Conservation (phyloP, 345 rosid genomes). For the Bruguiera sexangula region DNA sequence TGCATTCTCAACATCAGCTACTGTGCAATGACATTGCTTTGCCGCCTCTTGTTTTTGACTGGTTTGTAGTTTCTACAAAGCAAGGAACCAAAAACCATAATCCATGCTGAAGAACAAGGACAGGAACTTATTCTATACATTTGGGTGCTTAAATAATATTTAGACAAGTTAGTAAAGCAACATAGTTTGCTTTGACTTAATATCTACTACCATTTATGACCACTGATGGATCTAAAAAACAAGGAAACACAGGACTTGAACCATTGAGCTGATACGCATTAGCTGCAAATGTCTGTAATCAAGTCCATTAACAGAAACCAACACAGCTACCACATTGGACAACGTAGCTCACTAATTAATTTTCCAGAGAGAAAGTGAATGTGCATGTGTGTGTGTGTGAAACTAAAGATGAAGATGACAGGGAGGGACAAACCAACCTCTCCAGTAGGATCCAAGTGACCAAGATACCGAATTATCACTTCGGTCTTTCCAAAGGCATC, state of each 20-base stretch:
- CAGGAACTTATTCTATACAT: not conserved
- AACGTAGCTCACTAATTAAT: no score
- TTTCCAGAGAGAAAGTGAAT: no score
- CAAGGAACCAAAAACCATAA: conserved; percentile 46
- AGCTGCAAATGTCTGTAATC: no score
- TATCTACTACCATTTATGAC: not conserved
- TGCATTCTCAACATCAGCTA: conserved; percentile 75
- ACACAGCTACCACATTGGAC: no score
- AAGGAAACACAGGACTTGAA: not conserved
- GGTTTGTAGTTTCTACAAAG: conserved; percentile 73
- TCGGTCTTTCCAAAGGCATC: conserved; percentile 85
- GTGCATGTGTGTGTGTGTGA: no score
- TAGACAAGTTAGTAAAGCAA: no score
- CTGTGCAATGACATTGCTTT: conserved; percentile 67
- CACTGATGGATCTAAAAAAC: no score
- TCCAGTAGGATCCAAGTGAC: conserved; percentile 66
- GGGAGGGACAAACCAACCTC: conserved; percentile 51
- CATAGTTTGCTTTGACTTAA: not conserved
- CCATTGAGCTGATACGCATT: no score
- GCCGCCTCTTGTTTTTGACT: conserved; percentile 86
- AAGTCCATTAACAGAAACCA: no score
- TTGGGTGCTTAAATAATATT: no score
- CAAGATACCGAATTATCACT: conserved; percentile 66
- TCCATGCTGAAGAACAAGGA: conserved; percentile 17
- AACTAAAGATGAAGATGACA: not conserved